Percentiles rank a stretch among this genome's conserved stretches.
phyloP scores from a whole-genome alignment of 2,329 filamentous ascomycete species.

The Colletotrichum trifolii region DNA sequence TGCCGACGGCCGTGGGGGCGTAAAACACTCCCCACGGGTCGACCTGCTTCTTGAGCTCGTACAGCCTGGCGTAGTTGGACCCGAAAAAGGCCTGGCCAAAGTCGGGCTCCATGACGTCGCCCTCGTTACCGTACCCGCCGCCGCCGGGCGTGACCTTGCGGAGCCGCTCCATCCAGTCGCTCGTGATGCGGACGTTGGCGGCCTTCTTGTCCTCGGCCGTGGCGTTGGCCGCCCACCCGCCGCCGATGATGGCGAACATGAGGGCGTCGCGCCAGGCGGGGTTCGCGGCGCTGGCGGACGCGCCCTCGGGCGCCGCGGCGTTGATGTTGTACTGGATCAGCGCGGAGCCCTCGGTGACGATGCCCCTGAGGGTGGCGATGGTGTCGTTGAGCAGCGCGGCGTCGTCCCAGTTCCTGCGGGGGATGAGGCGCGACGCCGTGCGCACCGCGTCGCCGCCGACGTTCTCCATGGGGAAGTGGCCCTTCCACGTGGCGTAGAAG shows the following conservation, averaged over 20 bases:
- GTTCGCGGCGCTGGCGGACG: conserved; percentile 50
- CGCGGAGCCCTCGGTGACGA: conserved; percentile 38
- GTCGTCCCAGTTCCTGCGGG: conserved; percentile 49
- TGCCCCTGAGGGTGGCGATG: conserved; percentile 43
- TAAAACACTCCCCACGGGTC: conserved; percentile 46
- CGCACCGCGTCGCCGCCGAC: conserved; percentile 41
- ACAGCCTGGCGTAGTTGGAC: conserved; percentile 42
- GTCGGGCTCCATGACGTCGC: conserved; percentile 45
- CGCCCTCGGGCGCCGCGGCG: conserved; percentile 34
- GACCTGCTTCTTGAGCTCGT: conserved; percentile 44
- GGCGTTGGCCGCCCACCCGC: conserved; percentile 22
- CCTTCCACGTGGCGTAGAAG: conserved; percentile 50
- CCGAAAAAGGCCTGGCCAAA: conserved; percentile 47
- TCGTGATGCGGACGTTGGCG: conserved; percentile 44
- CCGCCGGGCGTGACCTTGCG: conserved; percentile 41
- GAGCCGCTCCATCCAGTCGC: conserved; percentile 45
- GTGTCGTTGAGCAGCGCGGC: conserved; percentile 39
- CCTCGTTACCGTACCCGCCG: conserved; percentile 46
- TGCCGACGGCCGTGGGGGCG: conserved; percentile 43
- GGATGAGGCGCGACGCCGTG: conserved; percentile 53
- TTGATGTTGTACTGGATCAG: conserved; percentile 38
- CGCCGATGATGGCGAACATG: conserved; percentile 47
- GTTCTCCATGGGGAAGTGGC: conserved; percentile 52
- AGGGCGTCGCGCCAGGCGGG: conserved; percentile 59
- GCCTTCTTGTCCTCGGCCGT: conserved; percentile 30